Percentiles rank a stretch among this genome's conserved stretches.
Conservation (phyloP, 2,329 filamentous ascomycete species). For the Botryotinia narcissicola region DNA sequence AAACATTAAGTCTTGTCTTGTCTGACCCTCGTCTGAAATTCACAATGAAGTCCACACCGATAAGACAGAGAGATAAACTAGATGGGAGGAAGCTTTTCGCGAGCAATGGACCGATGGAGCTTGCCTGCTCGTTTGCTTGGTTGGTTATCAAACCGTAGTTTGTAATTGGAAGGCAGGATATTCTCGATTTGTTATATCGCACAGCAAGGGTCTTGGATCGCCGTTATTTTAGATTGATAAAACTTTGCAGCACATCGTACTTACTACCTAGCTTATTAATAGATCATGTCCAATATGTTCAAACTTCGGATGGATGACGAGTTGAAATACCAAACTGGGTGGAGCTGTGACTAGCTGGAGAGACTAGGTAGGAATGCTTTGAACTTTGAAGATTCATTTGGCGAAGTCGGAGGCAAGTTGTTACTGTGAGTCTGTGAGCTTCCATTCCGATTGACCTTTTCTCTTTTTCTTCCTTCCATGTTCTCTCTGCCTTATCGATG, state of each 20-base stretch:
- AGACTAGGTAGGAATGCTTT: background rate
- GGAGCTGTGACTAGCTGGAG: background rate
- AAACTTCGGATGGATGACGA: background rate
- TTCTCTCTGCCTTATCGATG: background rate
- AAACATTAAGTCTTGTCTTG: background rate
- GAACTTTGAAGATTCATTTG: background rate
- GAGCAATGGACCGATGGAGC: background rate
- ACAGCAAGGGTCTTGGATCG: slow-evolving; percentile 5
- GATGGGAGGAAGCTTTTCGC: background rate
- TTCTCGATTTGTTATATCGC: background rate
- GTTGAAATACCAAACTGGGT: background rate
- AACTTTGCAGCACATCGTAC: background rate
- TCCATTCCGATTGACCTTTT: background rate
- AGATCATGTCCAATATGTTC: background rate
- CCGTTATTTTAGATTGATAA: background rate
- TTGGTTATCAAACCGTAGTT: background rate
- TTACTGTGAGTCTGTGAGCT: background rate
- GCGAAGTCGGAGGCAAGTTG: background rate
- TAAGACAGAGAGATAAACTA: background rate
- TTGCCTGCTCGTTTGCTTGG: background rate
- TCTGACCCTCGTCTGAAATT: background rate
- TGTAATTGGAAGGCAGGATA: background rate
- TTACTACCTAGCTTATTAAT: background rate
- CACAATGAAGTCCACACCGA: background rate
- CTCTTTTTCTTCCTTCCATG: background rate